A percentile compares a stretch with the other conserved stretches of the same genome.
phyloP scores from a whole-genome alignment of 75 land plant species.

The Chamaecyparis obtusa region DNA sequence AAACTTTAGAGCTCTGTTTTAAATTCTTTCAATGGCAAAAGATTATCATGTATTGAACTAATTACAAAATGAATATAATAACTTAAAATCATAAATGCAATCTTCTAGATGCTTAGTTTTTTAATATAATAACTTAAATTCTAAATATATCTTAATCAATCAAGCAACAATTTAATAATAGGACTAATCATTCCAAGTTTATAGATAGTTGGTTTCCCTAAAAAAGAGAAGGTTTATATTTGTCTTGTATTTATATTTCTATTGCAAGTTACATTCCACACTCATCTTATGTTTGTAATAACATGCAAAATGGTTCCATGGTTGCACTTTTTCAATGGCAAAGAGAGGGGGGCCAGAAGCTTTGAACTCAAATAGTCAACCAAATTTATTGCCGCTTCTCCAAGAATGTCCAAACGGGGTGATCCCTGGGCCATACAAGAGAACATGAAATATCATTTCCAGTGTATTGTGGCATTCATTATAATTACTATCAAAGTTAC shows the following conservation, averaged over 20 bases:
- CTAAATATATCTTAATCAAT: neutral
- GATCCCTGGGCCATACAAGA: conserved; percentile 51
- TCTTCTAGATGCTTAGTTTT: neutral
- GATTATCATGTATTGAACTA: neutral
- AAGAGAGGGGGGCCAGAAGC: conserved; percentile 37
- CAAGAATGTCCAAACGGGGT: conserved; percentile 65
- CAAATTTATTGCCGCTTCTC: conserved; percentile 74
- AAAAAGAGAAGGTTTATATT: neutral
- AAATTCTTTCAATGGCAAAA: neutral
- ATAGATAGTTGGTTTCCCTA: neutral
- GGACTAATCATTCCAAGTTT: neutral
- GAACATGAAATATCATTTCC: neutral
- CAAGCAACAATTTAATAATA: neutral
- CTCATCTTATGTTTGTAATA: conserved; percentile 11
- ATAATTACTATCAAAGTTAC: neutral
- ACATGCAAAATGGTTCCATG: conserved; percentile 79
- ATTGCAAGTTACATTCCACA: neutral
- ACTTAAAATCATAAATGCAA: neutral
- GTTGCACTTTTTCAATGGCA: conserved; percentile 70
- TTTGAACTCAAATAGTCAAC: conserved; percentile 50
- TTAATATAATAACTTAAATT: neutral
- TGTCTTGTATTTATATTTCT: neutral
- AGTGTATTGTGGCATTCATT: neutral
- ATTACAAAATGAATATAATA: neutral
- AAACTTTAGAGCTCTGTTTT: neutral